Evolutionary conservation across 176 grass and related monocot genomes (phyloP), one percentile per base, ranked within the genome.

Genomic region (Eleusine indica): DNA sequence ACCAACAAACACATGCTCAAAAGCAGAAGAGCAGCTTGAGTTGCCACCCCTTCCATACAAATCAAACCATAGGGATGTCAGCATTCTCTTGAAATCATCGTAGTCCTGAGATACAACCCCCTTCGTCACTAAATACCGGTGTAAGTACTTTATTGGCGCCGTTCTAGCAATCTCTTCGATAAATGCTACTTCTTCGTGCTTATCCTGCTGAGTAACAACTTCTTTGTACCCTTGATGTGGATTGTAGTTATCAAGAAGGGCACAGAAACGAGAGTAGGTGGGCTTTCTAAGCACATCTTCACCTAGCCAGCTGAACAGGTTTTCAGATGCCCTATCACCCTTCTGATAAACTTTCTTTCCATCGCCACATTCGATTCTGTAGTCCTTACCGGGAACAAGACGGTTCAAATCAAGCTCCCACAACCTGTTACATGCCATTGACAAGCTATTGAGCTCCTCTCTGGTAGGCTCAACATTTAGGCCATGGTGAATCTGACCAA

Each of bases 1-100:
- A 82, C 96, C 93, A 56, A 95, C 93, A 85, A 98, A 98, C 43
- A 98, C 96, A 95, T 98, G 96, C 85, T 98, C 96, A 84, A 94
- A 98, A 72, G 96, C 96, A 22, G 96, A 98, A 37, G 93, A 98
- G 84, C 84, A 56, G 65, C 83, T 58, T 61, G 80, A 91, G 41
- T 17, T 84, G 17, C 93, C 96, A 87, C 96, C 74, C 83, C 96
- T 93, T 63, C 96, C 96, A 85, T 90, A 93, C 79, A 98, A 86
- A 90, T 88, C 86, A 84, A 98, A 95, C 93, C 93, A 98, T 68
- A 98, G 78, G 65, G 83, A 78, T 79, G n/a, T 68, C 87, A 98
- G 66, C 87, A 88, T 87, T 76, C 80, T 78, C 89, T 98, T 98
- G 73, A 95, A 95, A 42, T 88, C 80, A 46, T 93, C 89, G 7